Evolutionary conservation across 306 rosid genomes (phyloP).

Genomic region (Medicago ruthenica): DNA sequence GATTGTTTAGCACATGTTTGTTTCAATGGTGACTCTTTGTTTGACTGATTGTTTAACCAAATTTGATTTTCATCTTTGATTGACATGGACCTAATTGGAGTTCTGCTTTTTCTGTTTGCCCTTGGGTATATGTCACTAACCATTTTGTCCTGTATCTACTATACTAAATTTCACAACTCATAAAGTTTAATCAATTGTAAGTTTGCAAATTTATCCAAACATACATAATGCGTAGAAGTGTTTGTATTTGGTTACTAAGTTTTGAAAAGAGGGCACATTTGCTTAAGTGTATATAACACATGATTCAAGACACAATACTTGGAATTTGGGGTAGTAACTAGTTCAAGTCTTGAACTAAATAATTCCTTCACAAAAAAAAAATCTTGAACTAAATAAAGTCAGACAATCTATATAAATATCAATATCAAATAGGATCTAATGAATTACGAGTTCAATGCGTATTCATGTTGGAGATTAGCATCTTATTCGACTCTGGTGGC

Average conservation of each 20-base stretch:
- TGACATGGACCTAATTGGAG: not conserved
- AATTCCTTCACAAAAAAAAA: too few species aligned
- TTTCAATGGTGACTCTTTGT: not conserved
- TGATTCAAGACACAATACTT: too few species aligned
- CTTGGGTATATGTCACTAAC: not conserved
- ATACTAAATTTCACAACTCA: not conserved
- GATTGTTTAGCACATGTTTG: not conserved
- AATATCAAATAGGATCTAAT: too few species aligned
- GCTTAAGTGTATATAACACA: too few species aligned
- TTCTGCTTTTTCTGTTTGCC: not conserved
- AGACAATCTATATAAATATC: not conserved
- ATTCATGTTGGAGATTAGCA: too few species aligned
- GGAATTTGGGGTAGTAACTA: not conserved
- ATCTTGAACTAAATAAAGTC: not conserved
- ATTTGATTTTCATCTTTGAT: not conserved
- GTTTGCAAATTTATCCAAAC: not conserved
- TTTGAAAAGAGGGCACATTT: too few species aligned
- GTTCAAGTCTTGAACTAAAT: not conserved
- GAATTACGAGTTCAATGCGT: too few species aligned
- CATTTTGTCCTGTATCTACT: not conserved
- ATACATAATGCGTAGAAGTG: not conserved
- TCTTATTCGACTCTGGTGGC: too few species aligned
- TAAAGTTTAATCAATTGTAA: not conserved
- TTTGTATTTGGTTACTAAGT: too few species aligned
- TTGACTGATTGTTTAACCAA: not conserved